These are phyloP conservation scores for Scytalidium lignicola DNA, from an alignment of 2,329 filamentous ascomycete species.

Conservation along the genomic window DNA sequence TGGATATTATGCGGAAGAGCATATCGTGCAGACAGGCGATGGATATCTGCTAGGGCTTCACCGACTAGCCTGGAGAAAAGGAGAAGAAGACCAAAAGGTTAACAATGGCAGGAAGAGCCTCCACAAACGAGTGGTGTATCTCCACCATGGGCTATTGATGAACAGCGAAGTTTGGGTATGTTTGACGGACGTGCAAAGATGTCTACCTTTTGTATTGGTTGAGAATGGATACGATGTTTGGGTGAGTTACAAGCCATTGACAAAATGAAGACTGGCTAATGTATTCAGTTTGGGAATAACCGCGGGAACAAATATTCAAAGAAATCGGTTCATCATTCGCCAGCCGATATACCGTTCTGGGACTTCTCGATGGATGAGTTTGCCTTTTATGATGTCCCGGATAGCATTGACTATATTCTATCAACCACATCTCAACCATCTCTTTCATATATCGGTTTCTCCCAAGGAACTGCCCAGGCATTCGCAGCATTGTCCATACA, in stretches of 20 bases:
- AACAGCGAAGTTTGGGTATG: conserved; percentile 99
- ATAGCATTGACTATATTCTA: conserved; percentile 89
- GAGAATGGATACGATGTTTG: conserved; percentile 95
- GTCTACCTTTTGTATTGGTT: conserved; percentile 82
- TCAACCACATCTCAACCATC: conserved; percentile 76
- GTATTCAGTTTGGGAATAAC: conserved; percentile 80
- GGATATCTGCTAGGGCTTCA: conserved; percentile 90
- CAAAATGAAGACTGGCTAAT: conserved; percentile 16
- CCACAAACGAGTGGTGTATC: conserved; percentile 81
- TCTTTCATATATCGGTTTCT: conserved; percentile 94
- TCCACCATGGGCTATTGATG: conserved; percentile 96
- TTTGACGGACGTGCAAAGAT: conserved; percentile 78
- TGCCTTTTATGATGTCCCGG: conserved; percentile 93
- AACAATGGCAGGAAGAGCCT: conserved; percentile 65
- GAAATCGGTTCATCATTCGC: conserved; percentile 74
- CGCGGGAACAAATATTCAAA: conserved; percentile 99
- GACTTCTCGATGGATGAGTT: conserved; percentile 99
- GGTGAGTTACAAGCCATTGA: conserved; percentile 44
- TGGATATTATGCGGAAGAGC: conserved; percentile 92
- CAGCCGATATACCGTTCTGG: conserved; percentile 79
- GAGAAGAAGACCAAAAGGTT: conserved; percentile 73
- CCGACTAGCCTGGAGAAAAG: conserved; percentile 74
- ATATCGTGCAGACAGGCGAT: conserved; percentile 90
- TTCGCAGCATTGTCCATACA: conserved; percentile 93
- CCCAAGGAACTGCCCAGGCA: conserved; percentile 92